These are phyloP conservation scores for Pholiota adiposa DNA, from an alignment of 1,284 basidiomycete species.

Conservation along the genomic window DNA sequence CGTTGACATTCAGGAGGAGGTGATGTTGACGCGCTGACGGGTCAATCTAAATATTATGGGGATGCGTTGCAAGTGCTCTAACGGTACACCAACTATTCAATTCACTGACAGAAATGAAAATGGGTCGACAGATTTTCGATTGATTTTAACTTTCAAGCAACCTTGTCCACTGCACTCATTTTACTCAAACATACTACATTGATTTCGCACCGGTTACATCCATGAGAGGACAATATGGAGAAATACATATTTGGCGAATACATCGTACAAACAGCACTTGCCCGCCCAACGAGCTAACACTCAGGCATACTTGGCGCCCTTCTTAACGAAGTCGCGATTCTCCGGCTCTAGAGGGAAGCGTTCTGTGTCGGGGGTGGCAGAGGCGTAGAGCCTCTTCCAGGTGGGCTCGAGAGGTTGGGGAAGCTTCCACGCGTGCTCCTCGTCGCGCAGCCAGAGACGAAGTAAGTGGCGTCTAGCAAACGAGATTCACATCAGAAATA, in stretches of 20 bases:
- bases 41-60: too few species aligned
- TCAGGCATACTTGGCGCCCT: slow-evolving; percentile 1
- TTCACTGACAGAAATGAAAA: too few species aligned
- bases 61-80: too few species aligned
- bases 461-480: slow-evolving; percentile 30
- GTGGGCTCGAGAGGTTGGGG: slow-evolving; percentile 27
- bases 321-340: slow-evolving; percentile 7
- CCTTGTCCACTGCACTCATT: too few species aligned
- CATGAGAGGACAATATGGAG: slow-evolving; percentile 13
- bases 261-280: slow-evolving; percentile 8
- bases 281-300: not conserved
- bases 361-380: slow-evolving; percentile 31
- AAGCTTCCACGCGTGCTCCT: slow-evolving; percentile 35
- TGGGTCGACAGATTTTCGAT: too few species aligned
- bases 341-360: slow-evolving; percentile 30
- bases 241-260: slow-evolving; percentile 15
- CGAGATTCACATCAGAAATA: slow-evolving; percentile 13
- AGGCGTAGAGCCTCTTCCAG: slow-evolving; percentile 31
- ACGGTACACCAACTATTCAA: too few species aligned
- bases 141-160: too few species aligned
- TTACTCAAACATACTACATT: too few species aligned
- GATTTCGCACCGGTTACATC: too few species aligned
- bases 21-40: too few species aligned
- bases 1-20: too few species aligned
- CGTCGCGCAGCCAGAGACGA: slow-evolving; percentile 24